Conservation (phyloP, 768 basidiomycete genomes). For the Boletus rubescentipes region DNA sequence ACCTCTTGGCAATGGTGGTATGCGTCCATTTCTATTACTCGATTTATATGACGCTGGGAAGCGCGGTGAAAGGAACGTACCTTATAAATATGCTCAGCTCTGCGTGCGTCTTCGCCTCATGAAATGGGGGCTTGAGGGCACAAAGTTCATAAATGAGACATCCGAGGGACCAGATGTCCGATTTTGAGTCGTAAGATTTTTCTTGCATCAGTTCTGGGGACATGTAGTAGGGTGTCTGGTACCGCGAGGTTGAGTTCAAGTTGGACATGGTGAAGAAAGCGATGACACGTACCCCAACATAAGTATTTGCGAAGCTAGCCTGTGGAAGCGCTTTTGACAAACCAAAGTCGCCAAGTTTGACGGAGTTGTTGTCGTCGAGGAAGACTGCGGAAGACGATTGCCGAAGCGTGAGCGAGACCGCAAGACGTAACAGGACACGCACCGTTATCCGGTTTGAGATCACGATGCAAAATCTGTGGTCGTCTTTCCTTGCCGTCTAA, state of each 20-base stretch:
- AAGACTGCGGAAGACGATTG: conserved; percentile 59
- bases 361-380: conserved; percentile 76
- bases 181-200: conserved; percentile 95
- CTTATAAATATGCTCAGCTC: conserved; percentile 83
- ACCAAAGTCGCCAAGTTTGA: conserved; percentile 97
- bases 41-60: background rate
- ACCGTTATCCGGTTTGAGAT: conserved; percentile 98
- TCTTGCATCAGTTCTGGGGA: conserved; percentile 98
- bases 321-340: conserved; percentile 88
- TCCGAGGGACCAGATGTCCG: conserved; percentile 97
- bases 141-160: conserved; percentile 97
- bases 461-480: conserved; percentile 86
- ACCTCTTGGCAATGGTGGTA: conserved; percentile 83
- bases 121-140: conserved; percentile 89
- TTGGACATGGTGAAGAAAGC: background rate
- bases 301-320: conserved; percentile 91
- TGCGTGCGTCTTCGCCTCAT: conserved; percentile 86
- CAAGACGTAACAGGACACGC: conserved; percentile 20
- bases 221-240: conserved; percentile 99
- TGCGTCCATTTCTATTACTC: conserved; percentile 69
- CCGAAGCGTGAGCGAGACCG: background rate
- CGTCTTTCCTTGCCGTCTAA: conserved; percentile 52
- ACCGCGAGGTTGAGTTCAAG: conserved; percentile 38
- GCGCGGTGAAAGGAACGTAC: conserved; percentile 37
- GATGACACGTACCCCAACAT: conserved; percentile 77